Conservation (phyloP, 768 basidiomycete species). For the Collybiopsis confluens region DNA sequence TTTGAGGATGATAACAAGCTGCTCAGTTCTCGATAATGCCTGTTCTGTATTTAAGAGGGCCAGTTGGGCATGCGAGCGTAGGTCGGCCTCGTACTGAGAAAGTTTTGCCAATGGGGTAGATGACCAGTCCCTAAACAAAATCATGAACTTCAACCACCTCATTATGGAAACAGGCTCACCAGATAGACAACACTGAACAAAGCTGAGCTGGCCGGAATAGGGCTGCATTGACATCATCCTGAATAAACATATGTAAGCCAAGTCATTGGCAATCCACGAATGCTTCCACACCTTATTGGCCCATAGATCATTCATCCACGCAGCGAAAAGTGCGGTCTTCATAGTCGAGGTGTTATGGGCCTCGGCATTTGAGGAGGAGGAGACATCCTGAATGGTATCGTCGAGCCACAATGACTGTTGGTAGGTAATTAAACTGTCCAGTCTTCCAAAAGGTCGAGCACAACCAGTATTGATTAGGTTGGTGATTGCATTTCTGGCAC, state of each 20-base stretch:
- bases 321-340: background rate
- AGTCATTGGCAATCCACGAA: background rate
- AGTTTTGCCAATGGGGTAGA: conserved; percentile 36
- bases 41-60: conserved; percentile 35
- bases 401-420: background rate
- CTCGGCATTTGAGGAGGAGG: too few species aligned
- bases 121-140: conserved; percentile 33
- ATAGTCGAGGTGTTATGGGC: background rate
- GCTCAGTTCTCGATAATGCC: conserved; percentile 33
- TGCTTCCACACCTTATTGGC: background rate
- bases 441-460: background rate
- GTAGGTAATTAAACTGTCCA: background rate
- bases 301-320: conserved; percentile 5
- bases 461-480: background rate
- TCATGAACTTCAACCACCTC: background rate
- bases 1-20: conserved; percentile 36
- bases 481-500: background rate
- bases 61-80: conserved; percentile 35
- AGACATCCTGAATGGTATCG: background rate
- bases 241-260: background rate
- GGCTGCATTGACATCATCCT: conserved; percentile 17
- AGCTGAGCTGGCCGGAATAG: conserved; percentile 44
- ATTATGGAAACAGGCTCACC: conserved; percentile 25
- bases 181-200: conserved; percentile 29
- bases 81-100: conserved; percentile 29